These are phyloP conservation scores for Epicoccum nigrum DNA, from an alignment of 2,329 filamentous ascomycete species.

Conservation along the genomic window DNA sequence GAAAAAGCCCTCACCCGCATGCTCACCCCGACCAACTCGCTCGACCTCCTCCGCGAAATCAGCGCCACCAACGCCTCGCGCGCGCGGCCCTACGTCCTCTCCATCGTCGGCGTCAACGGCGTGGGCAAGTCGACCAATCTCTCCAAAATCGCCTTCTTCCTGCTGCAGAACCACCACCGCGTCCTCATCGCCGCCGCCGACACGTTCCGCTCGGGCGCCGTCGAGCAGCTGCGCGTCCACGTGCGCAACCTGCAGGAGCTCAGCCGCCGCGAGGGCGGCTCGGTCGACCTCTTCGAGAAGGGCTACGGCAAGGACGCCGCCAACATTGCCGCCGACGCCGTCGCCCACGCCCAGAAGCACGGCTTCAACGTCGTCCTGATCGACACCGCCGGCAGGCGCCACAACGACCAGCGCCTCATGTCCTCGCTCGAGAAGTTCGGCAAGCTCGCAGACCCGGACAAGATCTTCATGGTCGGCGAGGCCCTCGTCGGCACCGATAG, in stretches of 20 bases:
- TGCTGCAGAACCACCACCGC: slow-evolving; percentile 13
- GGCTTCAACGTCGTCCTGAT: slow-evolving; percentile 93
- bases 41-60: slow-evolving; percentile 94
- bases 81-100: slow-evolving; percentile 90
- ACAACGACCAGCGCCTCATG: slow-evolving; percentile 97
- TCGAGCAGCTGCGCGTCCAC: slow-evolving; percentile 95
- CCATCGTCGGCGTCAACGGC: slow-evolving; percentile 96
- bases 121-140: slow-evolving; percentile 98
- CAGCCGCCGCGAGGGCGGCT: slow-evolving; percentile 75
- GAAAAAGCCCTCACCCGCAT: slow-evolving; percentile 93
- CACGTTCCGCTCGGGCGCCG: slow-evolving; percentile 95
- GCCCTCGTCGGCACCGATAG: slow-evolving; percentile 95
- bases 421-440: slow-evolving; percentile 96
- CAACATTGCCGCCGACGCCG: slow-evolving; percentile 91
- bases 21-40: slow-evolving; percentile 90
- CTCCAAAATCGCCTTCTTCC: slow-evolving; percentile 64
- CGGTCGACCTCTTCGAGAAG: slow-evolving; percentile 92
- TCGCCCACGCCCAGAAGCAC: slow-evolving; percentile 75
- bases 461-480: slow-evolving; percentile 96
- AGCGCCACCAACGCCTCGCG: slow-evolving; percentile 69
- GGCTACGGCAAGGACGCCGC: slow-evolving; percentile 98
- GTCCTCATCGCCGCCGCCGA: slow-evolving; percentile 62
- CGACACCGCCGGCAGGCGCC: slow-evolving; percentile 90
- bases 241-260: slow-evolving; percentile 93
- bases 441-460: slow-evolving; percentile 93